These are phyloP conservation scores for Colletotrichum nymphaeae DNA, from an alignment of 2,329 filamentous ascomycete species.

Conservation along the genomic window DNA sequence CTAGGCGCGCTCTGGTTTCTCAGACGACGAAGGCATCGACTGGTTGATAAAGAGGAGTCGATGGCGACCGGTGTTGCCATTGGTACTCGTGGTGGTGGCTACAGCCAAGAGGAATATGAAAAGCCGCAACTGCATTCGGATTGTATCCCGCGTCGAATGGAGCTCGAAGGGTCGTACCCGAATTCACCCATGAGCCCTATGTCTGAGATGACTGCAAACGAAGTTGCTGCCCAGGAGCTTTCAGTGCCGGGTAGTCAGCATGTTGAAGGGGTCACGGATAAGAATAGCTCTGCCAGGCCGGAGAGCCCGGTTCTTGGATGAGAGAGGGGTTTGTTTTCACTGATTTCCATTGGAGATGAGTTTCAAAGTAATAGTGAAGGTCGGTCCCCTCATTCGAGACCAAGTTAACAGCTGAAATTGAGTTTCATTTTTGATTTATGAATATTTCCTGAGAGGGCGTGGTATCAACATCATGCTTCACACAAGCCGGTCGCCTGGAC, in stretches of 20 bases:
- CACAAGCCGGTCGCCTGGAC: neutral
- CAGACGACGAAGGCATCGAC: neutral
- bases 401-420: neutral
- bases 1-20: neutral
- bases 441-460: neutral
- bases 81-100: neutral
- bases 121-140: conserved; percentile 8
- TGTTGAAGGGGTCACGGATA: neutral
- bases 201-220: neutral
- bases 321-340: too few species aligned
- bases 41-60: neutral
- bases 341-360: neutral
- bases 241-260: neutral
- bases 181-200: neutral
- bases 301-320: neutral
- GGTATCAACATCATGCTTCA: conserved; percentile 7
- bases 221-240: neutral
- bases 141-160: neutral
- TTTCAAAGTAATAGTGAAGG: neutral
- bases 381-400: neutral
- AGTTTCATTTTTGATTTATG: neutral
- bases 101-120: neutral
- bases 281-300: neutral
- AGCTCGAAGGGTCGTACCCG: conserved; percentile 2
- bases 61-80: neutral